A percentile compares a stretch with the other conserved stretches of the same genome.
Evolutionary conservation across 164 flowering plant genomes (phyloP).

Genomic region (Liquidambar formosana): DNA sequence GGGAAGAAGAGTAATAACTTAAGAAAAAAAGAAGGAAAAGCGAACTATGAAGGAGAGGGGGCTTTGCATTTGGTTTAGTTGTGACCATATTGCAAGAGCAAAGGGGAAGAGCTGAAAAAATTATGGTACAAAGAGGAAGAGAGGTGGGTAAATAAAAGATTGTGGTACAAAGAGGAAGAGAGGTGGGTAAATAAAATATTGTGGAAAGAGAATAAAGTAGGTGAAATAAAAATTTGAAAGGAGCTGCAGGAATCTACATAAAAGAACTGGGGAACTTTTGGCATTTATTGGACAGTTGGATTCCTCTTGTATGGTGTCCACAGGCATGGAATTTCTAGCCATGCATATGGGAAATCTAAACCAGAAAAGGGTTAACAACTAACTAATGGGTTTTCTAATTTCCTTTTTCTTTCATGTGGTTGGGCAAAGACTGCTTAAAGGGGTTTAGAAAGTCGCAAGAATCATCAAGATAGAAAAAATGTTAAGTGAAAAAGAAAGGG

Average conservation of each 20-base stretch:
- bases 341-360: constrained; percentile 12
- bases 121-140: constrained; percentile 20
- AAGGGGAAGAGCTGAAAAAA: constrained; percentile 16
- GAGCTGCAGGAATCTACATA: constrained; percentile 26
- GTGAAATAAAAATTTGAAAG: constrained; percentile 18
- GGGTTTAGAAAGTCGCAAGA: neutral
- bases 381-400: neutral
- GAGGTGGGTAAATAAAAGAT: constrained; percentile 24
- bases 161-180: constrained; percentile 19
- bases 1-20: constrained; percentile 28
- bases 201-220: constrained; percentile 41
- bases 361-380: constrained; percentile 4
- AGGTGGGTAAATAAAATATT: constrained; percentile 23
- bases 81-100: constrained; percentile 24
- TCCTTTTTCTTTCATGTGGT: constrained; percentile 3
- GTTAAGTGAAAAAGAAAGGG: neutral
- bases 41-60: constrained; percentile 6
- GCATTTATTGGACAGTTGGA: constrained; percentile 28
- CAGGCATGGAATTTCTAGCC: constrained; percentile 13
- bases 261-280: constrained; percentile 17
- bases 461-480: constrained; percentile 1
- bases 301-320: constrained; percentile 24
- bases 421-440: constrained; percentile 10
- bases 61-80: constrained; percentile 3
- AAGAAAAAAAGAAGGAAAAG: constrained; percentile 23